Percentiles rank a stretch among this genome's conserved stretches.
phyloP scores from a whole-genome alignment of 768 basidiomycete species.

The Boletus speciosus region DNA sequence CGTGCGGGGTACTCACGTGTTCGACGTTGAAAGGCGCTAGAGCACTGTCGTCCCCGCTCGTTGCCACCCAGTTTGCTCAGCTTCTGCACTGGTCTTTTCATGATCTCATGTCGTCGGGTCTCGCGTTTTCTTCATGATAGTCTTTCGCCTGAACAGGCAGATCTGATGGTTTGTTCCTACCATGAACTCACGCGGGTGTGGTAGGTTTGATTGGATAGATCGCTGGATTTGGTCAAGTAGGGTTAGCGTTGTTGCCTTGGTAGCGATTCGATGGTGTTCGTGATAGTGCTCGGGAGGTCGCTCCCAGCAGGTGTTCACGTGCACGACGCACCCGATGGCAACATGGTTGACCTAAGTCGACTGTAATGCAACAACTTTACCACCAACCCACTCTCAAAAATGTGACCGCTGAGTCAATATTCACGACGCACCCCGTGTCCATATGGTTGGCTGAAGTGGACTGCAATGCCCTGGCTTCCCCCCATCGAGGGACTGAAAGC shows the following conservation, averaged over 20 bases:
- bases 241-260: slow-evolving; percentile 50
- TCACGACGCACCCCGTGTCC: too few relatives aligned
- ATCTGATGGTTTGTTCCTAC: slow-evolving; percentile 46
- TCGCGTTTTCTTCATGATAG: slow-evolving; percentile 54
- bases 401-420: too few relatives aligned
- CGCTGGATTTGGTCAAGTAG: slow-evolving; percentile 46
- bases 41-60: slow-evolving; percentile 66
- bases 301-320: too few relatives aligned
- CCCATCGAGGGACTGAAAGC: too few relatives aligned
- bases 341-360: too few relatives aligned
- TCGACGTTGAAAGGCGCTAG: slow-evolving; percentile 49
- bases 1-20: slow-evolving; percentile 4
- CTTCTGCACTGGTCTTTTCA: slow-evolving; percentile 71
- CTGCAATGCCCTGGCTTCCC: too few relatives aligned
- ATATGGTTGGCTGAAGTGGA: too few relatives aligned
- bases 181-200: background rate
- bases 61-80: slow-evolving; percentile 77
- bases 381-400: too few relatives aligned
- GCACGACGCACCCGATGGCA: background rate
- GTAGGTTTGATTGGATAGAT: background rate
- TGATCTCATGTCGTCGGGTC: slow-evolving; percentile 64
- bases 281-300: slow-evolving; percentile 29
- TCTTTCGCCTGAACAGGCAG: slow-evolving; percentile 70
- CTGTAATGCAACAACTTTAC: too few relatives aligned
- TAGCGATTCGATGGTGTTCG: slow-evolving; percentile 35